A percentile compares a stretch with the other conserved stretches of the same genome.
These are phyloP conservation scores for Protomyces inundatus DNA, from an alignment of 1,139 yeast species.

Conservation along the genomic window DNA sequence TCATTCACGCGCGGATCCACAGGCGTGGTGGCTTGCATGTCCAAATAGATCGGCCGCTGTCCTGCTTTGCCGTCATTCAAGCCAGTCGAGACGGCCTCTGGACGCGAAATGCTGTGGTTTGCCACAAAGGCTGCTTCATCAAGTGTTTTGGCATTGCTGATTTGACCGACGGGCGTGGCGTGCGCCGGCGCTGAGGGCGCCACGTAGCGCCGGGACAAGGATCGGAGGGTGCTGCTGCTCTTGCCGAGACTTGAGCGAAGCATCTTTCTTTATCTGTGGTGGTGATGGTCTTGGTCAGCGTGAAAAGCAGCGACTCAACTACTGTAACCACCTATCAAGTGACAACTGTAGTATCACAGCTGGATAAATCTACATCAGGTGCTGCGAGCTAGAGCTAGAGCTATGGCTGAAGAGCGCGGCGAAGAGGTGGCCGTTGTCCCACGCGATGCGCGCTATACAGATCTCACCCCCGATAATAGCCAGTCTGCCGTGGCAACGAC, in stretches of 20 bases:
- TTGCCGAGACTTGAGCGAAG: background rate
- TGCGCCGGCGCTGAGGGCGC: constrained; percentile 4
- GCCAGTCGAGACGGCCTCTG: constrained; percentile 3
- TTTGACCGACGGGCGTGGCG: constrained; percentile 10
- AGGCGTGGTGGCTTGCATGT: constrained; percentile 97
- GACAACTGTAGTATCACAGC: too few relatives aligned
- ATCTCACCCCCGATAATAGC: constrained; percentile 2
- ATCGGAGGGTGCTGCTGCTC: background rate
- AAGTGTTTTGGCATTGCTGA: constrained; percentile 8
- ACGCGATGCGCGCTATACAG: constrained; percentile 12
- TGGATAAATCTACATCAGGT: too few relatives aligned
- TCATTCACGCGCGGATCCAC: constrained; percentile 96
- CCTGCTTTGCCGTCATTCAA: background rate
- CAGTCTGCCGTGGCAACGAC: constrained; percentile 38
- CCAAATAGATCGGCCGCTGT: constrained; percentile 82
- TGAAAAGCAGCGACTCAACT: too few relatives aligned
- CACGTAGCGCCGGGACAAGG: background rate
- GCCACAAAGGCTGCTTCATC: constrained; percentile 21
- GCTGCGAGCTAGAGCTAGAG: too few relatives aligned
- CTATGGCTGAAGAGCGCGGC: background rate
- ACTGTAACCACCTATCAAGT: too few relatives aligned
- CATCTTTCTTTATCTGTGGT: background rate
- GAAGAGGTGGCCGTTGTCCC: constrained; percentile 9
- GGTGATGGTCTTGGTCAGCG: background rate
- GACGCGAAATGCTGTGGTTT: constrained; percentile 10